Conservation (phyloP, 805 yeast species). For the Spathaspora passalidarum region DNA sequence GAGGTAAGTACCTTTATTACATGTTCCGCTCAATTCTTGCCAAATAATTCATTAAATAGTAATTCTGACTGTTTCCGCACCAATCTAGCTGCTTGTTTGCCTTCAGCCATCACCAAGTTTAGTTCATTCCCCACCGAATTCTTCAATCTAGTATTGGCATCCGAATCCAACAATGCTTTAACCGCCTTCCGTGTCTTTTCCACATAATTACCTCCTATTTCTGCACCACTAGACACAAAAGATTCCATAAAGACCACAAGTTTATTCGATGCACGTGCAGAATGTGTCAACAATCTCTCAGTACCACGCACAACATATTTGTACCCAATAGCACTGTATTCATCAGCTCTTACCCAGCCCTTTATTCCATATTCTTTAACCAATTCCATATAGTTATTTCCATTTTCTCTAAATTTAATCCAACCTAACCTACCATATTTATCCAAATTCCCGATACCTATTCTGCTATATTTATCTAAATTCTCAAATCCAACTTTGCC, state of each 20-base stretch:
- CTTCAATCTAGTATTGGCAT: too few relatives aligned
- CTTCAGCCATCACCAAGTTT: too few relatives aligned
- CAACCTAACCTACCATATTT: constrained; percentile 1
- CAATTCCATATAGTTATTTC: neutral
- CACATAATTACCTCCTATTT: too few relatives aligned
- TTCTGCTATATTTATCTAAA: neutral
- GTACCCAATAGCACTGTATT: neutral
- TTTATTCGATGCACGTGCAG: neutral
- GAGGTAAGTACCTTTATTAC: too few relatives aligned
- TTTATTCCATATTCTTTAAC: neutral
- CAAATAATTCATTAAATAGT: too few relatives aligned
- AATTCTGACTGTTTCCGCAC: too few relatives aligned
- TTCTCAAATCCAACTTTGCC: neutral
- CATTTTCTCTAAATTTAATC: neutral
- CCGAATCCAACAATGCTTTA: too few relatives aligned
- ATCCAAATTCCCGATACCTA: neutral
- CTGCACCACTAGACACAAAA: too few relatives aligned
- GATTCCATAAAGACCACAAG: neutral
- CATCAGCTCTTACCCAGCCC: neutral
- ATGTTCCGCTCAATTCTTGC: too few relatives aligned
- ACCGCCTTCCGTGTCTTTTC: too few relatives aligned
- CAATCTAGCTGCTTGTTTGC: too few relatives aligned
- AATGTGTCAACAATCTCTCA: neutral
- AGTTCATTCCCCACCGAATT: too few relatives aligned
- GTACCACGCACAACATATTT: neutral